Conservation (phyloP, 495 filamentous ascomycete species). For the Rhypophila decipiens region DNA sequence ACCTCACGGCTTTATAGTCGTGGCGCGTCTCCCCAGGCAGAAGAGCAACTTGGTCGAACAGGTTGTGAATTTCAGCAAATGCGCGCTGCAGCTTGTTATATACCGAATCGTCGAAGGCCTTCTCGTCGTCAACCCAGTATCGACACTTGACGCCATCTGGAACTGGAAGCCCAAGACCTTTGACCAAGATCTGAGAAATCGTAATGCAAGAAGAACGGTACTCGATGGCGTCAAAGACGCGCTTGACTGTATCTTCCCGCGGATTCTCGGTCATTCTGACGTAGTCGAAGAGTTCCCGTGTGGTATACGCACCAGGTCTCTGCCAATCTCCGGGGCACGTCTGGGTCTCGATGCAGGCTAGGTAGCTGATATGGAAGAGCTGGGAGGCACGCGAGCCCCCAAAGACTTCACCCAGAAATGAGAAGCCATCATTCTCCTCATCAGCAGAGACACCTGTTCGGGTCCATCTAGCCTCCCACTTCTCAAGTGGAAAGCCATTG, state of each 20-base stretch:
- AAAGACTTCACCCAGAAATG: conserved; percentile 30
- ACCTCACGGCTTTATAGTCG: conserved; percentile 15
- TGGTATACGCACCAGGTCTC: conserved; percentile 10
- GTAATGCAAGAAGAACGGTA: conserved; percentile 26
- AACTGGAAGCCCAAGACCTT: conserved; percentile 20
- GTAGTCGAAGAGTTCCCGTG: conserved; percentile 9
- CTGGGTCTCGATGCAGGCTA: conserved; percentile 22
- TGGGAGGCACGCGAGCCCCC: conserved; percentile 27
- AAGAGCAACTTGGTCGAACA: conserved; percentile 14
- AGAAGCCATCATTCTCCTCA: conserved; percentile 7
- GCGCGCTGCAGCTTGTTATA: conserved; percentile 15
- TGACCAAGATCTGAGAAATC: conserved; percentile 23
- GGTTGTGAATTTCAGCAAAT: conserved; percentile 9
- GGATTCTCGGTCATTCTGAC: conserved; percentile 8
- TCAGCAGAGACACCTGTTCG: not conserved
- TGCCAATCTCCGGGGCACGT: conserved; percentile 28
- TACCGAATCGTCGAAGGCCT: not conserved
- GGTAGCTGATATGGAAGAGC: conserved; percentile 28
- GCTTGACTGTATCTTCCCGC: conserved; percentile 15
- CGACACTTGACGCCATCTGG: conserved; percentile 15
- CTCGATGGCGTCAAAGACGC: conserved; percentile 29
- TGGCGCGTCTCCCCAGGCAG: conserved; percentile 19
- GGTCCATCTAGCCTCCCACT: conserved; percentile 20
- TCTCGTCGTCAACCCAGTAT: conserved; percentile 12
- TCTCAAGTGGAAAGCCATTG: conserved; percentile 9